A percentile compares a stretch with the other conserved stretches of the same genome.
These are phyloP conservation scores for Penicillium fuscoglaucum DNA, from an alignment of 2,329 filamentous ascomycete species.

Conservation along the genomic window DNA sequence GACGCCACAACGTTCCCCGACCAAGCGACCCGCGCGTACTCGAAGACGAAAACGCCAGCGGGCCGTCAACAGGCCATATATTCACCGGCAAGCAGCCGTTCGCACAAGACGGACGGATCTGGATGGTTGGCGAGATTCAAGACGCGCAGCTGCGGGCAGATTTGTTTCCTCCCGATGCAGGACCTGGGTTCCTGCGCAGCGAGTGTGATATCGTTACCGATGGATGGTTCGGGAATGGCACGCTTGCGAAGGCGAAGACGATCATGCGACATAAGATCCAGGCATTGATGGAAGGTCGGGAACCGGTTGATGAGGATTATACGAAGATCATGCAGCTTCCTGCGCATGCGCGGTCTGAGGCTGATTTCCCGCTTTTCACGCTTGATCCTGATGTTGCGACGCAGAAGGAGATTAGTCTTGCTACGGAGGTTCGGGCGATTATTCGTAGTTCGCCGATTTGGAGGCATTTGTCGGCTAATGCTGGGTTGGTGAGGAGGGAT, in stretches of 20 bases:
- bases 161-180: slow-evolving; percentile 60
- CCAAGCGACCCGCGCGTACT: slow-evolving; percentile 8
- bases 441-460: slow-evolving; percentile 36
- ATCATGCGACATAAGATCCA: slow-evolving; percentile 87
- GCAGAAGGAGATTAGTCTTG: slow-evolving; percentile 31
- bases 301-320: slow-evolving; percentile 39
- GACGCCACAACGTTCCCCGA: slow-evolving; percentile 33
- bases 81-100: slow-evolving; percentile 75
- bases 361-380: slow-evolving; percentile 27
- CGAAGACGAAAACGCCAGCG: neutral
- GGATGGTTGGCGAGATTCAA: slow-evolving; percentile 89
- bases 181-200: slow-evolving; percentile 52
- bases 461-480: slow-evolving; percentile 18
- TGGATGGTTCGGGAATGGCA: slow-evolving; percentile 83
- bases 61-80: slow-evolving; percentile 55
- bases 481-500: slow-evolving; percentile 5
- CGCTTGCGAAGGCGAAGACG: slow-evolving; percentile 78
- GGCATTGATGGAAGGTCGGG: slow-evolving; percentile 54
- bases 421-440: slow-evolving; percentile 38
- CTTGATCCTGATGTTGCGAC: slow-evolving; percentile 24
- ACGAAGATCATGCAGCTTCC: slow-evolving; percentile 41
- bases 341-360: slow-evolving; percentile 30
- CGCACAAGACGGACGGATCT: slow-evolving; percentile 80
- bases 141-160: slow-evolving; percentile 71
- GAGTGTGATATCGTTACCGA: slow-evolving; percentile 63